phyloP scores from a whole-genome alignment of 2,329 filamentous ascomycete species.

The Grosmannia clavigera region DNA sequence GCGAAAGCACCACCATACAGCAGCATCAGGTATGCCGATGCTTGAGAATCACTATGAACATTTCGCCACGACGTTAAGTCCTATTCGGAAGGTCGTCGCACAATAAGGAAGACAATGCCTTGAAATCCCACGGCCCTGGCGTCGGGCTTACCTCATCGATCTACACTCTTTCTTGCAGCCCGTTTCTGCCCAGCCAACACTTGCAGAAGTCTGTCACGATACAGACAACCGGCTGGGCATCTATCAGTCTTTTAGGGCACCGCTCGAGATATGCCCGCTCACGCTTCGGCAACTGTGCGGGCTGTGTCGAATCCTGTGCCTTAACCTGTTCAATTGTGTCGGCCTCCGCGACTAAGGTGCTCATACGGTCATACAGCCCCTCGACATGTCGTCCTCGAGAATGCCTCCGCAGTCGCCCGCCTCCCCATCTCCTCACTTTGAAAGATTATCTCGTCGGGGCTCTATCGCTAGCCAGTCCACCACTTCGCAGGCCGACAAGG shows the following conservation, averaged over 20 bases:
- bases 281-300: neutral
- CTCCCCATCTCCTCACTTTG: constrained; percentile 16
- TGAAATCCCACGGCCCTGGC: neutral
- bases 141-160: neutral
- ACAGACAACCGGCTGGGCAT: neutral
- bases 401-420: constrained; percentile 17
- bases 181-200: neutral
- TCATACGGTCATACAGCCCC: neutral
- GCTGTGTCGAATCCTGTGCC: neutral
- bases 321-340: neutral
- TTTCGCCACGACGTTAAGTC: neutral
- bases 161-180: neutral
- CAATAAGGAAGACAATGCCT: neutral
- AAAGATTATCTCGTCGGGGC: constrained; percentile 23
- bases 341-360: neutral
- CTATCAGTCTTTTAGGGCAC: neutral
- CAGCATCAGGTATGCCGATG: neutral
- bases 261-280: neutral
- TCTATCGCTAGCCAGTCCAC: constrained; percentile 32
- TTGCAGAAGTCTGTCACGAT: neutral
- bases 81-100: neutral
- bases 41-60: neutral
- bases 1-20: neutral
- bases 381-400: constrained; percentile 4
- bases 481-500: constrained; percentile 49